Conservation (phyloP, 2,329 filamentous ascomycete species). For the Metarhizium robertsii region DNA sequence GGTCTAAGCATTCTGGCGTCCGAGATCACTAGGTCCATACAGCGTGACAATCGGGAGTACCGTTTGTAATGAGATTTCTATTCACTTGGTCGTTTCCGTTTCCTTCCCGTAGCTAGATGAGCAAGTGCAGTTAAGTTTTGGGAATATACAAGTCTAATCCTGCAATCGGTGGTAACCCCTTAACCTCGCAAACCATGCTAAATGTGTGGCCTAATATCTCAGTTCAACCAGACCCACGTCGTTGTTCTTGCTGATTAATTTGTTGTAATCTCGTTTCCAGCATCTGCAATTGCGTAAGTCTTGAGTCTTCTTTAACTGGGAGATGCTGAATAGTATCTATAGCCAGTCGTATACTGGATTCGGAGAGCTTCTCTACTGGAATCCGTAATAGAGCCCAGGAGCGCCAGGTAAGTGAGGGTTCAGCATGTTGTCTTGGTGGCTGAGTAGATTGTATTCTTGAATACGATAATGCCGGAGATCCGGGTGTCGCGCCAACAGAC, state of each 20-base stretch:
- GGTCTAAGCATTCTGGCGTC: not conserved
- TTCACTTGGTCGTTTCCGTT: not conserved
- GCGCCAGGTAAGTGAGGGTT: not conserved
- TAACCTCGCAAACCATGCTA: not conserved
- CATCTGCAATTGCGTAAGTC: not conserved
- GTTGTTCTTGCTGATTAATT: not conserved
- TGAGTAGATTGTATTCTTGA: not conserved
- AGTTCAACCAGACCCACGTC: not conserved
- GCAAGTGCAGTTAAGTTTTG: not conserved
- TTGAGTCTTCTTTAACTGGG: not conserved
- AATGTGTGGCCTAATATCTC: not conserved
- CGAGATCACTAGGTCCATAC: not conserved
- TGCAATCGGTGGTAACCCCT: too few relatives aligned
- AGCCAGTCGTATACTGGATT: conserved; percentile 1
- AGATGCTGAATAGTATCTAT: conserved; percentile 1
- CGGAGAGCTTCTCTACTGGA: not conserved
- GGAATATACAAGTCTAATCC: not conserved
- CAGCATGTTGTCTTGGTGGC: not conserved
- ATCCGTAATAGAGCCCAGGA: not conserved
- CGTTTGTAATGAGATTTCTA: not conserved
- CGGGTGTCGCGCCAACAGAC: not conserved
- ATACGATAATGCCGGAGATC: not conserved
- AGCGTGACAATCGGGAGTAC: not conserved
- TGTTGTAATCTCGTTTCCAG: not conserved
- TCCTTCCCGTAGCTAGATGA: not conserved